A percentile compares a stretch with the other conserved stretches of the same genome.
Evolutionary conservation across 768 basidiomycete species (phyloP).

Genomic region (Rhodotorula toruloides): DNA sequence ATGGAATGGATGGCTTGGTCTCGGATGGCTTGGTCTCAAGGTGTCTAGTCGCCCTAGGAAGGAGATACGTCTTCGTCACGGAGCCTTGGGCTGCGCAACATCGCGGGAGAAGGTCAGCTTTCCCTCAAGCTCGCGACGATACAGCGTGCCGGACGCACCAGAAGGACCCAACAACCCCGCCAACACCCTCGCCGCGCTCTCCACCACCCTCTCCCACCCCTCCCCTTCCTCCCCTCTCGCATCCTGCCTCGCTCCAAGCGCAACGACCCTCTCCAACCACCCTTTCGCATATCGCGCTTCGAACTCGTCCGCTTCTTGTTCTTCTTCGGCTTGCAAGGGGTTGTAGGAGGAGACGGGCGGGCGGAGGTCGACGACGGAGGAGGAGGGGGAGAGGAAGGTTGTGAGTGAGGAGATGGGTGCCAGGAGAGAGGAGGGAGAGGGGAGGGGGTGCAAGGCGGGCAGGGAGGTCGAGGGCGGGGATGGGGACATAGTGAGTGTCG

Average conservation of each 20-base stretch:
- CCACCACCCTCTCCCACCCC: conserved; percentile 15
- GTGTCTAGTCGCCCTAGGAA: conserved; percentile 55
- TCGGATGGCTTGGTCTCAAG: conserved; percentile 24
- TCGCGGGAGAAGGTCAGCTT: conserved; percentile 26
- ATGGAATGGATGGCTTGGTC: neutral
- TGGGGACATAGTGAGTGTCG: neutral
- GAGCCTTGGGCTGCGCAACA: conserved; percentile 49
- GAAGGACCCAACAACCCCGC: conserved; percentile 7
- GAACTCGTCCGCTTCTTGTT: conserved; percentile 53
- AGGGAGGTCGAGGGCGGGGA: neutral
- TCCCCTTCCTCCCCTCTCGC: neutral
- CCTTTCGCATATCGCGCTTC: conserved; percentile 64
- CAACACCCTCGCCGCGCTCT: conserved; percentile 57
- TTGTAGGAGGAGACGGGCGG: neutral
- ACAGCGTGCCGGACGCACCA: neutral
- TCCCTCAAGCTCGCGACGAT: accelerated
- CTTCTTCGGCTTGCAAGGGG: conserved; percentile 34
- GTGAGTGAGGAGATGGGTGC: neutral
- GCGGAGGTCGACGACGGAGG: conserved; percentile 13
- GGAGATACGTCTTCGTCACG: conserved; percentile 60
- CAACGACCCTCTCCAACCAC: conserved; percentile 69
- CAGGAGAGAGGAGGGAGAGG: neutral
- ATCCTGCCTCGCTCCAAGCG: conserved; percentile 31
- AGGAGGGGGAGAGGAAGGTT: neutral
- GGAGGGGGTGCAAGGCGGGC: neutral